phyloP scores from a whole-genome alignment of 2,329 filamentous ascomycete species.

The Alternaria atra region DNA sequence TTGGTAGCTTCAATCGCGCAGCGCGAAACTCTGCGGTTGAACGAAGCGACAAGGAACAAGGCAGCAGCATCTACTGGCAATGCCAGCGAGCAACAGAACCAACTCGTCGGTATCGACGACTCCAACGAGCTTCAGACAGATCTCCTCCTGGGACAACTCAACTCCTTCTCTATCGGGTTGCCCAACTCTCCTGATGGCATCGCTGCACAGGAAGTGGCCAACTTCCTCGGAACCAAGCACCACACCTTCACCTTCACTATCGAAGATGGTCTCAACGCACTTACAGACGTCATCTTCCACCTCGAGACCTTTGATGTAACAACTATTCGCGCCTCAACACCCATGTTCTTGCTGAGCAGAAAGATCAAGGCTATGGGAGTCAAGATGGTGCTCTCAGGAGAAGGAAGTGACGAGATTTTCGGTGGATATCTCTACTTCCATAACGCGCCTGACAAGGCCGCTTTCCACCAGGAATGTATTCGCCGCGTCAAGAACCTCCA shows the following conservation, averaged over 20 bases:
- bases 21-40: constrained; percentile 83
- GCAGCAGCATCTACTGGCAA: constrained; percentile 47
- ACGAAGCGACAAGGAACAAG: constrained; percentile 65
- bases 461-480: constrained; percentile 96
- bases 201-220: constrained; percentile 90
- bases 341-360: constrained; percentile 96
- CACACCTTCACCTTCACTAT: constrained; percentile 98
- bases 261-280: constrained; percentile 94
- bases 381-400: constrained; percentile 98
- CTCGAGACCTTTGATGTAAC: constrained; percentile 98
- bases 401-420: constrained; percentile 98
- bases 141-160: constrained; percentile 91
- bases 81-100: constrained; percentile 31
- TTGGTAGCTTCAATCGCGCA: constrained; percentile 95
- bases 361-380: constrained; percentile 99
- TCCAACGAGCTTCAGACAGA: constrained; percentile 88
- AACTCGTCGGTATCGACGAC: constrained; percentile 93
- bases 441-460: constrained; percentile 85
- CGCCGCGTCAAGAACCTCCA: constrained; percentile 96
- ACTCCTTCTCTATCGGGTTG: constrained; percentile 98
- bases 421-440: constrained; percentile 99
- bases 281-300: constrained; percentile 98
- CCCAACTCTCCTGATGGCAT: constrained; percentile 91
- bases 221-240: constrained; percentile 97
- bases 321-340: constrained; percentile 96